Percentiles rank a stretch among this genome's conserved stretches.
Conservation (phyloP, 805 yeast species). For the Hanseniaspora nectarophila region DNA sequence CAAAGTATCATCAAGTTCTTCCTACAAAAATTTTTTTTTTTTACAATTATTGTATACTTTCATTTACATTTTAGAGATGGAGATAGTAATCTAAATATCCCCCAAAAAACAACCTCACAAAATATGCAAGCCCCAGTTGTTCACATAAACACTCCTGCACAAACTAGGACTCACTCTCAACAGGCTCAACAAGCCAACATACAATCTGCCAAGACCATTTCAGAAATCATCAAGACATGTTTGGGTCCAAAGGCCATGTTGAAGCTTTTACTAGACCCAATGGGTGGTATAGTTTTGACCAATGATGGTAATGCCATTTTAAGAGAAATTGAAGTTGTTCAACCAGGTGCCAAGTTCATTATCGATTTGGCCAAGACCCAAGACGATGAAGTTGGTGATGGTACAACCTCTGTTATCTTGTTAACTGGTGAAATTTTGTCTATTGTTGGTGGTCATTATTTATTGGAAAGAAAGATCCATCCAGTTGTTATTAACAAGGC, state of each 20-base stretch:
- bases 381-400: conserved; percentile 98
- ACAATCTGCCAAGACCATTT: conserved; percentile 98
- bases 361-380: conserved; percentile 92
- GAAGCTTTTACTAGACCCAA: conserved; percentile 91
- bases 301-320: conserved; percentile 98
- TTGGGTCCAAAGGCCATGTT: conserved; percentile 98
- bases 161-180: conserved; percentile 90
- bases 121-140: conserved; percentile 76
- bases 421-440: conserved; percentile 95
- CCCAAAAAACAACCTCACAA: background rate
- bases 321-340: conserved; percentile 93
- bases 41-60: too few species aligned
- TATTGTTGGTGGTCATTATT: conserved; percentile 75
- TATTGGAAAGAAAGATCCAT: conserved; percentile 84
- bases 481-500: conserved; percentile 95
- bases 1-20: too few species aligned
- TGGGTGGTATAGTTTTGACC: conserved; percentile 87
- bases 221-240: conserved; percentile 95
- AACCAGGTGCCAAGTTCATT: conserved; percentile 98
- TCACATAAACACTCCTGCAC: conserved; percentile 63
- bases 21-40: too few species aligned
- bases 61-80: too few species aligned
- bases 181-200: conserved; percentile 94
- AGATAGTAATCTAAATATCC: too few species aligned
- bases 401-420: conserved; percentile 93